Evolutionary conservation across 805 yeast genomes (phyloP).

Genomic region (Ogataea nakhonphanomensis): DNA sequence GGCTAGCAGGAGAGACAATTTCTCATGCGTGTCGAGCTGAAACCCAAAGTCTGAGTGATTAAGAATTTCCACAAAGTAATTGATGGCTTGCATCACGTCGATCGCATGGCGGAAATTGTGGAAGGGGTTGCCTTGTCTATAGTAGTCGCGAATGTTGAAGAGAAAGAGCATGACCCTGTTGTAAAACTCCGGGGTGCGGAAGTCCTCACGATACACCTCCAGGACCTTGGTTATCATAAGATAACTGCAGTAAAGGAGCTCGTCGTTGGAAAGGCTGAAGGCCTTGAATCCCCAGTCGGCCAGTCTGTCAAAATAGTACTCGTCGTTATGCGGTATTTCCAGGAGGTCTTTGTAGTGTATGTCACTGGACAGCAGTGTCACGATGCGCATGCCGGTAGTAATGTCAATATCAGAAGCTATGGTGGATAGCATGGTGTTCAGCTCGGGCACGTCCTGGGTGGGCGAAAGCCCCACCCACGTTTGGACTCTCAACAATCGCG

Average conservation of each 20-base stretch:
- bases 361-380: slow-evolving; percentile 21
- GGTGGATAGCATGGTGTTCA: slow-evolving; percentile 37
- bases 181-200: neutral
- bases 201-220: neutral
- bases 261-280: slow-evolving; percentile 61
- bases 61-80: slow-evolving; percentile 45
- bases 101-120: slow-evolving; percentile 96
- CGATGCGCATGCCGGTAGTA: neutral
- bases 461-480: slow-evolving; percentile 41
- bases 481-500: slow-evolving; percentile 36
- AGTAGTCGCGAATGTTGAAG: slow-evolving; percentile 69
- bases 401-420: slow-evolving; percentile 2
- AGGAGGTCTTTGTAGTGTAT: slow-evolving; percentile 31
- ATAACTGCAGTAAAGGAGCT: slow-evolving; percentile 57
- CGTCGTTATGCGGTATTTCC: slow-evolving; percentile 19
- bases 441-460: slow-evolving; percentile 17
- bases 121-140: slow-evolving; percentile 82
- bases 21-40: slow-evolving; percentile 33
- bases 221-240: slow-evolving; percentile 41
- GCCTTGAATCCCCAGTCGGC: slow-evolving; percentile 72
- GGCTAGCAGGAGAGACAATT: slow-evolving; percentile 64
- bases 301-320: slow-evolving; percentile 32
- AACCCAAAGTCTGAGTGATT: slow-evolving; percentile 10
- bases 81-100: slow-evolving; percentile 90
- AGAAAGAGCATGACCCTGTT: slow-evolving; percentile 57